Evolutionary conservation across 768 basidiomycete genomes (phyloP), one percentile per base, ranked within the genome.

Genomic region (Lentinus brumalis): DNA sequence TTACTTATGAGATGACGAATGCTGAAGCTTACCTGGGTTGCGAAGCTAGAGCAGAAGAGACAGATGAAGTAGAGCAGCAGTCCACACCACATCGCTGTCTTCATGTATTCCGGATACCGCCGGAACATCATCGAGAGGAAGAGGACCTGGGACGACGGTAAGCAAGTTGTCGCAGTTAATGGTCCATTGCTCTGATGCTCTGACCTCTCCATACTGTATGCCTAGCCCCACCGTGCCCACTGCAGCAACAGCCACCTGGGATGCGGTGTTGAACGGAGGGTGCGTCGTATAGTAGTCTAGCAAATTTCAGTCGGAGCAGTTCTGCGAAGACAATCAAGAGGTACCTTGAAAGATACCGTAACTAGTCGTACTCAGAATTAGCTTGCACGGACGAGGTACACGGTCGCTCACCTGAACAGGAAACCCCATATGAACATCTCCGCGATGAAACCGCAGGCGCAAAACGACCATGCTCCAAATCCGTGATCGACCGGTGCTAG

Each of bases 401-500:
- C 31, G 6, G 30, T 44, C 57, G 16, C 46, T 49, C 42, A 69
- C 65, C 64, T 66, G 54, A 62, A 71, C 29, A 50, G 42, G 32
- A 69, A 67, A 0, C 65, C 68, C 68, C 67, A 71, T 8, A 68
- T 58, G 56, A 68, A 56, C 50, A 56, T 64, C 57, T 68, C 67
- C 7, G 67, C 49, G 26, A 65, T 38, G 59, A 70, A 68, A 2
- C 57, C 60, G n/a, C 62, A 63, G 1, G 61, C 60, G 39, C 66
- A 64, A 54, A 71, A 71, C 4, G 61, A 49, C 68, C 65, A 69
- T n/a, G 68, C 68, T 29, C 53, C 39, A 31, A 63, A 26, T 30
- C 68, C 67, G 26, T 61, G 56, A 30, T 69, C 67, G 15, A 68
- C 47, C 2, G 65, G 57, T 0, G 62, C 58, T 4, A 69, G 67